Percentiles rank a stretch among this genome's conserved stretches.
phyloP scores from a whole-genome alignment of 305 asterid species.

The Stenogyne calaminthoides region DNA sequence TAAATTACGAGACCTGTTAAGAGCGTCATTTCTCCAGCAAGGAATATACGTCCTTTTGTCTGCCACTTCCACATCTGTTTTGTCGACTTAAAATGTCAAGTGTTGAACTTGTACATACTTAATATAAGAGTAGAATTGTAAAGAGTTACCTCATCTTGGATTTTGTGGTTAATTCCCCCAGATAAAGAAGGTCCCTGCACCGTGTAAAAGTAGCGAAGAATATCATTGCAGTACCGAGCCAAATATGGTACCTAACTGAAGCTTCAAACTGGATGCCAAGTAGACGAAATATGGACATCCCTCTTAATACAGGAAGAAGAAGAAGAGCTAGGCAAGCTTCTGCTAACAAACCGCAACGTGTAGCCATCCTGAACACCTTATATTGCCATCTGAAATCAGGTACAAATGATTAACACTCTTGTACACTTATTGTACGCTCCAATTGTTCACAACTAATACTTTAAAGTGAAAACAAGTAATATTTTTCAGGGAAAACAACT shows the following conservation, averaged over 20 bases:
- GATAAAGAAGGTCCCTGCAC: conserved; percentile 62
- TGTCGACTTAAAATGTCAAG: conserved; percentile 15
- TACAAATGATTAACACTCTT: not conserved
- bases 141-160: conserved; percentile 67
- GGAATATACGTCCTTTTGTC: conserved; percentile 69
- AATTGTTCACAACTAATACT: too few species aligned
- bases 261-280: conserved; percentile 77
- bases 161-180: conserved; percentile 69
- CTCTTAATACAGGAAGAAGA: conserved; percentile 74
- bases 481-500: too few species aligned
- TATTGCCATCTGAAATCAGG: conserved; percentile 72
- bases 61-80: conserved; percentile 90
- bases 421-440: too few species aligned
- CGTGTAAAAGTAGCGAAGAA: conserved; percentile 66
- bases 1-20: conserved; percentile 54
- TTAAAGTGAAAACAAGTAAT: too few species aligned
- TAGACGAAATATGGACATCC: conserved; percentile 64
- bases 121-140: not conserved
- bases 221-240: conserved; percentile 76
- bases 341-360: conserved; percentile 71
- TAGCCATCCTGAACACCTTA: conserved; percentile 57
- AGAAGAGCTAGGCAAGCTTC: conserved; percentile 89
- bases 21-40: conserved; percentile 79
- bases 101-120: not conserved
- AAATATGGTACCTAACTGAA: conserved; percentile 73